Base-by-base conservation (phyloP, 1,284 basidiomycete genomes). In the Trichosporon sp. region DNA sequence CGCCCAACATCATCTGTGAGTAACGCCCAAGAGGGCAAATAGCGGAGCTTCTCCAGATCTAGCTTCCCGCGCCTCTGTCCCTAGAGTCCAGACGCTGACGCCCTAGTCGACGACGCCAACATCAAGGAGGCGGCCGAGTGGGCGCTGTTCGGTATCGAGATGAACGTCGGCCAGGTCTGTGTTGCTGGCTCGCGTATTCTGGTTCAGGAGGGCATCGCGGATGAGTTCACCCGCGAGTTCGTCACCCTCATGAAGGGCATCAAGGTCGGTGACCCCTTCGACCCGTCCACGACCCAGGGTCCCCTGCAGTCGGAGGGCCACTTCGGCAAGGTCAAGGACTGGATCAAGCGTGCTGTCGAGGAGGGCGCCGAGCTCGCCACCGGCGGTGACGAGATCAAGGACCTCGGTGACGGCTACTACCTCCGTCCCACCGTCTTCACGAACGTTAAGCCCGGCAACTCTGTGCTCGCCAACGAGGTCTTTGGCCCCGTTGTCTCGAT, bases 251-350 rank as follows among this genome's bases (percentile, higher is more conserved):
- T 90, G 12, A 67, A 90, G 75, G 86, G 88, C 71, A 87, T 90
- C 74, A 87, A 88, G 71, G 88, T 94, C 69, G 92, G 91, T 1
- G 69, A 84, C 79, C 93, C 91, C 0, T 90, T 92, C 77, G 90
- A 93, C 78, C 90, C 91, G 64, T 85, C 86, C 59, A 89, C 87
- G 16, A 88, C 88, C 66, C 92, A 90, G 59, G 94, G 94, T 1
- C 94, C 94, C 26, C 86, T 96, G 79, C 90, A 94, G 56, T 93
- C 92, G 21, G 91, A 91, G 80, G 85, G 84, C 19, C 96, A 98
- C 83, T 93, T 91, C 78, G 93, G 97, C 82, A 91, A 91, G 74
- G 90, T 98, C 66, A 91, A 93, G 89, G 85, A 86, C 16, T 98
- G 95, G 83, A 96, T 99, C 78, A 91, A 96, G 77, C 87, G 88